These are phyloP conservation scores for Rhododendron kiyosumense DNA, from an alignment of 148 eudicot species.

Conservation along the genomic window DNA sequence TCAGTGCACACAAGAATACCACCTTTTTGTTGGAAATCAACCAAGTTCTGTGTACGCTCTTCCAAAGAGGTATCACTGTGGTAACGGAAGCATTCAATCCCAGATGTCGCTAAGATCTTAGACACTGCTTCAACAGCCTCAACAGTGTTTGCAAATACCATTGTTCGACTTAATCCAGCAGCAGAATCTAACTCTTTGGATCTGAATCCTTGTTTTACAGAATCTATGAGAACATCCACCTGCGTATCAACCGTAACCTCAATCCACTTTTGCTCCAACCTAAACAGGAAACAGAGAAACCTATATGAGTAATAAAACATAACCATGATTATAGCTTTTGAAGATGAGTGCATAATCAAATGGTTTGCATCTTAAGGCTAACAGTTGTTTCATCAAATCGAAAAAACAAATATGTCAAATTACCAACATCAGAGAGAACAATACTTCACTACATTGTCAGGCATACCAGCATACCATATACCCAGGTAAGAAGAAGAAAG, in stretches of 20 bases:
- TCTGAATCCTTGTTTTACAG: constrained; percentile 45
- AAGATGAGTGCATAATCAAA: constrained; percentile 6
- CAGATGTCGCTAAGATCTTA: constrained; percentile 52
- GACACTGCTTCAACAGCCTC: constrained; percentile 91
- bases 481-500: background rate
- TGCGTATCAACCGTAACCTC: constrained; percentile 79
- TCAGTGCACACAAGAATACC: constrained; percentile 94
- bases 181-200: constrained; percentile 19
- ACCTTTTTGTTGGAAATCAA: constrained; percentile 63
- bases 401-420: background rate
- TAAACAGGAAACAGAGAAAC: constrained; percentile 19
- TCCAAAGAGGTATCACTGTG: constrained; percentile 71
- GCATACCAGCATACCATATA: background rate
- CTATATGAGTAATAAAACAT: background rate
- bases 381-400: background rate
- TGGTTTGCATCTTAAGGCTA: background rate
- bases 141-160: constrained; percentile 96
- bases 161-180: constrained; percentile 45
- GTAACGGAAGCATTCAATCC: constrained; percentile 62
- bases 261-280: constrained; percentile 85
- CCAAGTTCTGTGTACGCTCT: constrained; percentile 62
- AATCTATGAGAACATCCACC: constrained; percentile 73
- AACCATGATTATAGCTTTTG: background rate
- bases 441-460: background rate
- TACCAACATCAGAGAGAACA: background rate